A percentile compares a stretch with the other conserved stretches of the same genome.
These are phyloP conservation scores for Phaeomoniella chlamydospora DNA, from an alignment of 2,329 filamentous ascomycete genomes.

Conservation along the genomic window DNA sequence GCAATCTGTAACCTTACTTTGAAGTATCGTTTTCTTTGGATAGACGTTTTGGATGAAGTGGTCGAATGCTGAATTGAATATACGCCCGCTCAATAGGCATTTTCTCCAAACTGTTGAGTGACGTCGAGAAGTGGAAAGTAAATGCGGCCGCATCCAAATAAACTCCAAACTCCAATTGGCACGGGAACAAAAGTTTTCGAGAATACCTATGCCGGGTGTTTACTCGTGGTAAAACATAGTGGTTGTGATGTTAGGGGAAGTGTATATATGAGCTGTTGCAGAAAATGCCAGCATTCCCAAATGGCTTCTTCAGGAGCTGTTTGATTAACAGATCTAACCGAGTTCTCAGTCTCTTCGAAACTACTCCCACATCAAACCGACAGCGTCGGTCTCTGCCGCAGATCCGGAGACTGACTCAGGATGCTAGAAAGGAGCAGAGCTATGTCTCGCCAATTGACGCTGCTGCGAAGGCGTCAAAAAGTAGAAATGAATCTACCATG, in stretches of 20 bases:
- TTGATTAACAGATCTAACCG: too few relatives aligned
- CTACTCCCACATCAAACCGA: too few relatives aligned
- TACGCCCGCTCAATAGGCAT: too few relatives aligned
- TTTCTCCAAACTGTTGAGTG: background rate
- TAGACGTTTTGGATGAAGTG: background rate
- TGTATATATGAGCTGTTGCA: background rate
- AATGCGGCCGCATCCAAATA: too few relatives aligned
- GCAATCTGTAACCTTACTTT: background rate
- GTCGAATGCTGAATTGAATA: background rate
- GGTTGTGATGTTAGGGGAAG: too few relatives aligned
- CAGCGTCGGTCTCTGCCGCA: too few relatives aligned
- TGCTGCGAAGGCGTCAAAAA: constrained; percentile 7
- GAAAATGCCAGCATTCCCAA: background rate
- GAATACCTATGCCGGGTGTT: too few relatives aligned
- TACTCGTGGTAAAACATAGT: too few relatives aligned
- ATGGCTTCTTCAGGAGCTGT: background rate
- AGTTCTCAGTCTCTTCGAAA: too few relatives aligned
- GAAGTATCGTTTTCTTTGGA: too few relatives aligned
- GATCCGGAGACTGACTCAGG: background rate
- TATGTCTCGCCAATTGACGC: constrained; percentile 3
- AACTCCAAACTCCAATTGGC: background rate
- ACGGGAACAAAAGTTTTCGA: background rate
- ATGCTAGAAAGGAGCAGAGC: background rate
- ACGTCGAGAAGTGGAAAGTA: background rate
- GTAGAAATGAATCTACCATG: constrained; percentile 11